Base-by-base conservation (phyloP, 768 basidiomycete species). In the Strobilomyces echinocephalus region DNA sequence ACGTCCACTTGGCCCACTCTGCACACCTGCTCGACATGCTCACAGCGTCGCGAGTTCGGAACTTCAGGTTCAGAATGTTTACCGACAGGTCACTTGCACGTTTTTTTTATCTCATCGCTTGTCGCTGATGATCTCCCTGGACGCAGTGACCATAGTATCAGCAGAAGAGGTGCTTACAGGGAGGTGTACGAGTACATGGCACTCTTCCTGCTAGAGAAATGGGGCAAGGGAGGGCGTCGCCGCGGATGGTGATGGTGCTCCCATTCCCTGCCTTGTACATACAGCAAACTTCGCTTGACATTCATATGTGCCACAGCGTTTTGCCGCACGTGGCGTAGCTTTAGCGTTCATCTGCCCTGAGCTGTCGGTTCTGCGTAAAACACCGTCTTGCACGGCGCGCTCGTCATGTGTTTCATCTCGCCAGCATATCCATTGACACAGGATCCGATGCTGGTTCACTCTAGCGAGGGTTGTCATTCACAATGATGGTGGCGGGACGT, bases 11-110 rank as follows among this genome's bases (percentile, higher is more conserved):
- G 63, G 82, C 88, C 36, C 95, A 99, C 72, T 84, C 88, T 50
- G 93, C 93, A 12, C 89, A 89, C 60, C 65, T 99, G 63, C 72
- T 99, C 35, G 95, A 98, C 70, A 94, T 97, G 85, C 80, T 99
- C 60, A 97, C 94, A 1, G 73, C 76, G 61, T 84, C 77, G 24
- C 74, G 83, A 51, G 80, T 97, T 41, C 76, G 85, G 62, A 78
- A 79, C 55, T 24, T 24, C 24, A 24, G 24, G 24, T 24, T 24
- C 24, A 24, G 24, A 24, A 24, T 24, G 24, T 24, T 89, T 72
- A 93, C 93, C 21, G 97, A 99, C 72, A 92, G 91, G 88, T 91
- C 53, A 63, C 80, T 64, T 41, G 33, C 50, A 48, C 36, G 21
- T 26, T 44, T 8, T 12, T n/a, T n/a, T 21, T 18, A 2, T 15